Evolutionary conservation across 768 basidiomycete species (phyloP).

Genomic region (Ramaria rubella): DNA sequence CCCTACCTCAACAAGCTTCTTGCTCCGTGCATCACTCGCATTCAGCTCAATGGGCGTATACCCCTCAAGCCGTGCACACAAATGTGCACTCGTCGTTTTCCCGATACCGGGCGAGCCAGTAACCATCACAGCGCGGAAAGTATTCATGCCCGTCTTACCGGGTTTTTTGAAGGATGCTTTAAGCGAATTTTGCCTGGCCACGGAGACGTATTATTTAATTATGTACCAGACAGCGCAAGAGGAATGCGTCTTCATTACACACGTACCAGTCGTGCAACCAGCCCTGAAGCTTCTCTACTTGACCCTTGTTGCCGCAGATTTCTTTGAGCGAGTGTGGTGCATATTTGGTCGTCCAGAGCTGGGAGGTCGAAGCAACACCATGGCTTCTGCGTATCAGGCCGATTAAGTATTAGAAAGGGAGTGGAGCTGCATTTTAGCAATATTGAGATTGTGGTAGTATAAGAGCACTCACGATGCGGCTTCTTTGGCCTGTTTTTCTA

Average conservation of each 20-base stretch:
- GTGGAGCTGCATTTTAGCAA: neutral
- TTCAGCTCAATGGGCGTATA: constrained; percentile 94
- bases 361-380: constrained; percentile 41
- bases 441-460: no score
- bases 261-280: constrained; percentile 88
- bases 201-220: neutral
- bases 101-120: constrained; percentile 96
- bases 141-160: constrained; percentile 83
- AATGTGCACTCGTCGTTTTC: constrained; percentile 93
- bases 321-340: constrained; percentile 85
- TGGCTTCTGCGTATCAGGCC: constrained; percentile 23
- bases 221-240: neutral
- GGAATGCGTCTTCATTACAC: neutral
- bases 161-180: constrained; percentile 87
- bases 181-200: constrained; percentile 70
- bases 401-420: neutral
- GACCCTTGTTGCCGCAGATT: constrained; percentile 90
- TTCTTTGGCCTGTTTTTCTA: constrained; percentile 67
- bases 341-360: constrained; percentile 94
- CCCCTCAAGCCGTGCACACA: constrained; percentile 85
- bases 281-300: constrained; percentile 78
- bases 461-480: constrained; percentile 22
- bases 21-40: constrained; percentile 91
- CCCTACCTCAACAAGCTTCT: constrained; percentile 89
- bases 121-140: constrained; percentile 81